Percentiles rank a stretch among this genome's conserved stretches.
phyloP scores from a whole-genome alignment of 192 early-diverging fungal species.

The Entomortierella parvispora region DNA sequence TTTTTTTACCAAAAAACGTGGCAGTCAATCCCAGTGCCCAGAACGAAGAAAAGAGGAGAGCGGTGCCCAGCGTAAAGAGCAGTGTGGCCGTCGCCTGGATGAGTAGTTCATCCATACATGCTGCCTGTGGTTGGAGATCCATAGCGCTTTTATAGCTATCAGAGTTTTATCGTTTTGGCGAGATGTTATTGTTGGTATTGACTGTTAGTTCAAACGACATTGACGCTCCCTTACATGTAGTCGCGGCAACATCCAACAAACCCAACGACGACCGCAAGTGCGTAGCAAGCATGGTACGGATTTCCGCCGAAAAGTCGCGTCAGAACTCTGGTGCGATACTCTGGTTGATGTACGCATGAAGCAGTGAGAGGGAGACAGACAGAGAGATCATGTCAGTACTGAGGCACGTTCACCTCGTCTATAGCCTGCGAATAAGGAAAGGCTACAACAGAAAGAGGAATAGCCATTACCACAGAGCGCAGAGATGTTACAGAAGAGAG shows the following conservation, averaged over 20 bases:
- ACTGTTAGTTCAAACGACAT: no score
- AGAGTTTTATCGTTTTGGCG: neutral
- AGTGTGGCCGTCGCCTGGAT: conserved; percentile 56
- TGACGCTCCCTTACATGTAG: no score
- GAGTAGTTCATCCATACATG: conserved; percentile 54
- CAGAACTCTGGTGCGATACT: conserved; percentile 74
- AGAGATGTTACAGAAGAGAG: conserved; percentile 85
- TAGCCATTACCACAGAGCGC: conserved; percentile 76
- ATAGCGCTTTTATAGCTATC: conserved; percentile 73
- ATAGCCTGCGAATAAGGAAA: neutral
- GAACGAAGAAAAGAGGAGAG: conserved; percentile 81
- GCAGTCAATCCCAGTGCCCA: conserved; percentile 84
- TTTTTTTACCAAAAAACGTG: conserved; percentile 75
- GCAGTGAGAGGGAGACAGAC: no score
- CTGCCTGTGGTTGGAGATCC: conserved; percentile 65
- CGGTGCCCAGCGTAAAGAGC: conserved; percentile 68
- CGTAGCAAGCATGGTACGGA: conserved; percentile 74
- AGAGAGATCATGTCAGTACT: no score
- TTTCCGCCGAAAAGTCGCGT: conserved; percentile 73
- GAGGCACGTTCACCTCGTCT: no score
- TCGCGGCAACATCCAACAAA: no score
- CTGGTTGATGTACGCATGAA: conserved; percentile 28
- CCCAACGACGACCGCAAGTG: conserved; percentile 72
- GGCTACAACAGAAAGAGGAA: no score
- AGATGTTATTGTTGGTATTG: no score